These are phyloP conservation scores for Annulohypoxylon maeteangense DNA, from an alignment of 495 filamentous ascomycete species.

Conservation along the genomic window DNA sequence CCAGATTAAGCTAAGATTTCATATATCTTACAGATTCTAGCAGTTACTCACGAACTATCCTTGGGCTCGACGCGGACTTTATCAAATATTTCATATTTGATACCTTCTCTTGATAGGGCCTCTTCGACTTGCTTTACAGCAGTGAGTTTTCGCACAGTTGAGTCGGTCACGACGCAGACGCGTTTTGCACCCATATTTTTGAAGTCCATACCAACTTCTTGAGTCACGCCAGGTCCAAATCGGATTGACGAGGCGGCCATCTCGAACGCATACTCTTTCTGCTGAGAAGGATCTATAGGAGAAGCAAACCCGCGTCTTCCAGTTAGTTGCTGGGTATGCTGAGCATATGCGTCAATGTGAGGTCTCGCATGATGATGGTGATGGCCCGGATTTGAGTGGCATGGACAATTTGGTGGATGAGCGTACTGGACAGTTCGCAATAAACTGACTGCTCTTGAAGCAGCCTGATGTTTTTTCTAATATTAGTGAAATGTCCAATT, in stretches of 20 bases:
- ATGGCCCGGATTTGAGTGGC: constrained; percentile 85
- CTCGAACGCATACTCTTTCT: constrained; percentile 98
- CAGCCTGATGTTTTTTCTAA: constrained; percentile 61
- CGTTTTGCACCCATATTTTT: constrained; percentile 86
- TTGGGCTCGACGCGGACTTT: constrained; percentile 88
- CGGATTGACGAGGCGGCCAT: constrained; percentile 95
- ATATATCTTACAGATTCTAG: neutral
- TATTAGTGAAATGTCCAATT: constrained; percentile 30
- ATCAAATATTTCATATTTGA: constrained; percentile 83
- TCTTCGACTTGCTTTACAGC: constrained; percentile 88
- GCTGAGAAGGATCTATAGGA: constrained; percentile 72
- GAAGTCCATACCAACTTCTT: constrained; percentile 99
- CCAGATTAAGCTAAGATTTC: constrained; percentile 6
- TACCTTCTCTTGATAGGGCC: constrained; percentile 76
- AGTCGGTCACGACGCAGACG: constrained; percentile 91
- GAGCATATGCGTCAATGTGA: constrained; percentile 63
- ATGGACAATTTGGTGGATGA: constrained; percentile 90
- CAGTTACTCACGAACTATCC: constrained; percentile 77
- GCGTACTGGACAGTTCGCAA: constrained; percentile 90
- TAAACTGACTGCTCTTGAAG: constrained; percentile 80
- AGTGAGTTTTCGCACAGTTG: constrained; percentile 77
- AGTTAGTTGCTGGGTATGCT: constrained; percentile 60
- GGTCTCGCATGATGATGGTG: constrained; percentile 69
- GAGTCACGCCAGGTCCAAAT: constrained; percentile 91
- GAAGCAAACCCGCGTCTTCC: constrained; percentile 68